Percentiles rank a stretch among this genome's conserved stretches.
phyloP scores from a whole-genome alignment of 805 yeast species.

The Pichia nakasei region DNA sequence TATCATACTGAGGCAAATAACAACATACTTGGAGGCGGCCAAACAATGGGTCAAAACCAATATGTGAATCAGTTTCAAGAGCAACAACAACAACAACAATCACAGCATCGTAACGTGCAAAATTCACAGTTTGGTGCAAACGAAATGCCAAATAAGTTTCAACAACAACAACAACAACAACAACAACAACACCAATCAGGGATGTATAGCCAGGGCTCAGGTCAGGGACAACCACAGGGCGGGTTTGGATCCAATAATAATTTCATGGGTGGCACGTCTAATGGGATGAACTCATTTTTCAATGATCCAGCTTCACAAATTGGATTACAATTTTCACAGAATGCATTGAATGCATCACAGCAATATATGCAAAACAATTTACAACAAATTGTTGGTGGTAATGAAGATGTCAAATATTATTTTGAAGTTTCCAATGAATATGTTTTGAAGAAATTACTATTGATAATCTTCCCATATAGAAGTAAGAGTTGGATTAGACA shows the following conservation, averaged over 20 bases:
- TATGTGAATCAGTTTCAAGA: background rate
- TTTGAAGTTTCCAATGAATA: conserved; percentile 88
- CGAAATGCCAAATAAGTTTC: background rate
- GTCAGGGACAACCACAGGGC: background rate
- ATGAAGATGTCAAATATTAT: conserved; percentile 65
- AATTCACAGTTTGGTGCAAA: background rate
- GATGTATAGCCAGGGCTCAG: conserved; percentile 10
- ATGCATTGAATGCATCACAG: conserved; percentile 75
- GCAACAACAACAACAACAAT: conserved; percentile 5
- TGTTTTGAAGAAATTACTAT: conserved; percentile 61
- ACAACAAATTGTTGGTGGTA: conserved; percentile 39
- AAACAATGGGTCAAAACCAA: background rate
- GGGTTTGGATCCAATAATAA: background rate
- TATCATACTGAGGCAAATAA: conserved; percentile 27
- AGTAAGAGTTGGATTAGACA: conserved; percentile 77
- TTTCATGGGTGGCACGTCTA: background rate
- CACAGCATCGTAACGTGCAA: background rate
- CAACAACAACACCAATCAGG: conserved; percentile 10
- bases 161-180: conserved; percentile 19
- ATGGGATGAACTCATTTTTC: conserved; percentile 37
- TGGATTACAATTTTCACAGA: conserved; percentile 83
- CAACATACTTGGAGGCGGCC: background rate
- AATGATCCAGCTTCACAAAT: conserved; percentile 73
- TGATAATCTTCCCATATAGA: conserved; percentile 79
- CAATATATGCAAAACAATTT: conserved; percentile 70